Evolutionary conservation across 305 asterid genomes (phyloP).

Genomic region (Rubia peregrina): DNA sequence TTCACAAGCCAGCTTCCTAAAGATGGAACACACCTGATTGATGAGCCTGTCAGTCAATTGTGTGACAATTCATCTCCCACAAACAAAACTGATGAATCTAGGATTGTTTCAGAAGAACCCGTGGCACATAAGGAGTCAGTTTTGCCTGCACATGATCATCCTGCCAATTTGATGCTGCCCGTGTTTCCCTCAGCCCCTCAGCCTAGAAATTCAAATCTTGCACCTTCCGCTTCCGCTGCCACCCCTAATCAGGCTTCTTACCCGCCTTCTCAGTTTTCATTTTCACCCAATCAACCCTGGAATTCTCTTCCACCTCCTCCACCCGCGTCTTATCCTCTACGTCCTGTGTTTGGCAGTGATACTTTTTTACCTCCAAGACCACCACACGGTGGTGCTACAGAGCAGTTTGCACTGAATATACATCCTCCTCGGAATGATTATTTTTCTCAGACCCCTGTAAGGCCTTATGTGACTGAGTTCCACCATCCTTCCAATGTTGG

Average conservation of each 20-base stretch:
- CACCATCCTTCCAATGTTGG: constrained; percentile 33
- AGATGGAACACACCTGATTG: constrained; percentile 26
- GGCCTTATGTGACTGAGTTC: constrained; percentile 35
- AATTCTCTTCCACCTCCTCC: constrained; percentile 50
- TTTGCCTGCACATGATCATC: constrained; percentile 27
- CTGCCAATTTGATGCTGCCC: constrained; percentile 26
- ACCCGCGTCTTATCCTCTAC: constrained; percentile 29
- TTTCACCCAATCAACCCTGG: constrained; percentile 37
- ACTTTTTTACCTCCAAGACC: constrained; percentile 25
- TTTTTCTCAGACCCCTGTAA: constrained; percentile 32
- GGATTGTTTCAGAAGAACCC: constrained; percentile 30
- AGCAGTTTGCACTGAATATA: constrained; percentile 37
- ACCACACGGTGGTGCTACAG: constrained; percentile 30
- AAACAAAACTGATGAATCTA: constrained; percentile 23
- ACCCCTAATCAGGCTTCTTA: constrained; percentile 42
- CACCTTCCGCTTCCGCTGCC: constrained; percentile 25
- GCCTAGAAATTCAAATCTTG: constrained; percentile 32
- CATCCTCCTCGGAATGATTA: constrained; percentile 35
- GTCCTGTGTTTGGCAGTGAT: constrained; percentile 19
- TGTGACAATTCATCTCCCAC: constrained; percentile 20
- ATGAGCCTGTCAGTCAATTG: constrained; percentile 20
- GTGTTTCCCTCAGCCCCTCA: constrained; percentile 33
- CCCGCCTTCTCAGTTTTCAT: constrained; percentile 43
- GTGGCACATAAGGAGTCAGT: constrained; percentile 24
- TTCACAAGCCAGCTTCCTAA: constrained; percentile 24